These are phyloP conservation scores for Lachnellula arida DNA, from an alignment of 2,329 filamentous ascomycete species.

Conservation along the genomic window DNA sequence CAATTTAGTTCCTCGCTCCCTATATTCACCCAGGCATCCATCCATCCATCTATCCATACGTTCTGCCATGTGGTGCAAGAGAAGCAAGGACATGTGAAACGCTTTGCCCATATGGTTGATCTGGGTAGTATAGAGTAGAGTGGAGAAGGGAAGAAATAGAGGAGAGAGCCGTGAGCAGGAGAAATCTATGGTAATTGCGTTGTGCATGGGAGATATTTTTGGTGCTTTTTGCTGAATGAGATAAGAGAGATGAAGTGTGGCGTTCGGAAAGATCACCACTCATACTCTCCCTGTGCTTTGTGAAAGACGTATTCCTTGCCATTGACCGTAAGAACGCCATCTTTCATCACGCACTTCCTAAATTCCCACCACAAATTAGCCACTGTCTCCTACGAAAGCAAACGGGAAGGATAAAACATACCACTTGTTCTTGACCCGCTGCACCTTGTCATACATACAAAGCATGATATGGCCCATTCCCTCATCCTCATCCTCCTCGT, in stretches of 20 bases:
- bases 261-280: slow-evolving; percentile 55
- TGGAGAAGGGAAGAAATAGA: too few relatives aligned
- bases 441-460: slow-evolving; percentile 99
- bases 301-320: slow-evolving; percentile 97
- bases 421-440: slow-evolving; percentile 99
- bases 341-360: slow-evolving; percentile 96
- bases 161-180: neutral
- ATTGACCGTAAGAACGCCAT: slow-evolving; percentile 88
- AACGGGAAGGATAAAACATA: slow-evolving; percentile 33
- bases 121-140: too few relatives aligned
- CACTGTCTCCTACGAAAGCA: neutral
- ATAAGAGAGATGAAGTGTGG: neutral
- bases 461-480: slow-evolving; percentile 87
- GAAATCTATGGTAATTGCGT: neutral
- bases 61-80: neutral
- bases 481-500: slow-evolving; percentile 85
- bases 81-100: too few relatives aligned
- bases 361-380: slow-evolving; percentile 24
- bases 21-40: neutral
- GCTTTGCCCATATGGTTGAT: too few relatives aligned
- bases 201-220: neutral
- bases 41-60: neutral
- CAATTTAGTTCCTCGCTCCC: neutral
- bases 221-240: neutral
- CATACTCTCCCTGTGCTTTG: slow-evolving; percentile 95